Percentiles rank a stretch among this genome's conserved stretches.
Conservation (phyloP, 345 rosid species). For the Laguncularia racemosa region DNA sequence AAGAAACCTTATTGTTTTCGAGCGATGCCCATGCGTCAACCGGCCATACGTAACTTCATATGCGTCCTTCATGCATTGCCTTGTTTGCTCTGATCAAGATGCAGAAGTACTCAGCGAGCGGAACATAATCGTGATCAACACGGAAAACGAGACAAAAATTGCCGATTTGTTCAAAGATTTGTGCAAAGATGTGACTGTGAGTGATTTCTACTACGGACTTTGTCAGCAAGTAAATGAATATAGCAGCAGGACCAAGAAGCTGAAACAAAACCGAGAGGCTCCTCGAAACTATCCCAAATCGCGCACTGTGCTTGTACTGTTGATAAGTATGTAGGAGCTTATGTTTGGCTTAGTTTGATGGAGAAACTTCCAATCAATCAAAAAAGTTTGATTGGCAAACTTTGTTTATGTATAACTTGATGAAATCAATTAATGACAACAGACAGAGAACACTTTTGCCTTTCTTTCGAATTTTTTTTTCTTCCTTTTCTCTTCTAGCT, state of each 20-base stretch:
- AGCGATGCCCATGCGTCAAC: slow-evolving; percentile 15
- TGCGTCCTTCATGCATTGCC: slow-evolving; percentile 26
- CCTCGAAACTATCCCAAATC: neutral
- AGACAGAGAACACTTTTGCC: too few relatives aligned
- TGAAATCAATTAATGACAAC: too few relatives aligned
- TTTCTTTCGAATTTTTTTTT: too few relatives aligned
- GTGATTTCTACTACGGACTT: slow-evolving; percentile 29
- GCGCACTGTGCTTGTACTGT: neutral
- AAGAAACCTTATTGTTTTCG: slow-evolving; percentile 40
- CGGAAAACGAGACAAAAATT: neutral
- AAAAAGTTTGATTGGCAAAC: too few relatives aligned
- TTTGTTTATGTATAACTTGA: too few relatives aligned
- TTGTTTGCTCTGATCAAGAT: slow-evolving; percentile 22
- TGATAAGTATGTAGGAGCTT: too few relatives aligned
- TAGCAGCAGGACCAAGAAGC: slow-evolving; percentile 10
- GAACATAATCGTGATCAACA: slow-evolving; percentile 19
- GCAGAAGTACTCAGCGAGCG: slow-evolving; percentile 18
- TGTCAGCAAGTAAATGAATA: slow-evolving; percentile 30
- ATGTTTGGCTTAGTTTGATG: too few relatives aligned
- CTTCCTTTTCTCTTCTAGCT: too few relatives aligned
- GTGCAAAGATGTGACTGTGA: slow-evolving; percentile 11
- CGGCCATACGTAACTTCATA: slow-evolving; percentile 35
- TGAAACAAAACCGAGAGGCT: neutral
- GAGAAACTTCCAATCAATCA: too few relatives aligned
- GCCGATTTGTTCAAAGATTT: slow-evolving; percentile 24